Conservation (phyloP, 208 protist species). For the Phytomonas francai region DNA sequence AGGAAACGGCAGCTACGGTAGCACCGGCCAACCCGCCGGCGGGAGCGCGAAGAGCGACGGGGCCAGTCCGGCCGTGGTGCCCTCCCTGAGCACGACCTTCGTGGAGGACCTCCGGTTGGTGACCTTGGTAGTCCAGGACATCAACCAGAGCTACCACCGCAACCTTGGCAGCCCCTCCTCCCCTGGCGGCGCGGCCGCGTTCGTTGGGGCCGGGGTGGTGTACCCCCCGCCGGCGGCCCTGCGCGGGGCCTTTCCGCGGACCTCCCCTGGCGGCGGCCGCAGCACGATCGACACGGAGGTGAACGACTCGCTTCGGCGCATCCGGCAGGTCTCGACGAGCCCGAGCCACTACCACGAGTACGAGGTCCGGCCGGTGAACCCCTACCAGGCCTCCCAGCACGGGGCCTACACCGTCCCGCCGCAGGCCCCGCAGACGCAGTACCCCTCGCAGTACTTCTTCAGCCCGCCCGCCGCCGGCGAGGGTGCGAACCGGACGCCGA, state of each 20-base stretch:
- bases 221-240: slow-evolving; percentile 12
- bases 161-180: slow-evolving; percentile 17
- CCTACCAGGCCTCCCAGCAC: slow-evolving; percentile 18
- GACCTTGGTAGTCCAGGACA: slow-evolving; percentile 27
- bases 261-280: slow-evolving; percentile 20
- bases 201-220: slow-evolving; percentile 14
- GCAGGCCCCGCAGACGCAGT: slow-evolving; percentile 7
- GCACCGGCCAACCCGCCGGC: background rate
- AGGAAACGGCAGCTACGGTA: background rate
- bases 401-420: slow-evolving; percentile 8
- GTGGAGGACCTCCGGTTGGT: slow-evolving; percentile 35
- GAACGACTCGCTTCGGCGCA: slow-evolving; percentile 50
- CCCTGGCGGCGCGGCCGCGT: slow-evolving; percentile 10
- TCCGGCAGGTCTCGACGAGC: slow-evolving; percentile 13
- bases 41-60: slow-evolving; percentile 6
- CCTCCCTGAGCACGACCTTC: slow-evolving; percentile 21
- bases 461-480: background rate
- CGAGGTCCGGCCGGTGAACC: slow-evolving; percentile 29
- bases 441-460: background rate
- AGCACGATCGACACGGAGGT: slow-evolving; percentile 82
- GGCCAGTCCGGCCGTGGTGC: slow-evolving; percentile 9
- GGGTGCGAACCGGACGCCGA: background rate
- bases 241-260: background rate
- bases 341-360: slow-evolving; percentile 21
- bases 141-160: slow-evolving; percentile 23